Conservation (phyloP, 2,329 filamentous ascomycete genomes). For the Chrysosphaeria jannelii region DNA sequence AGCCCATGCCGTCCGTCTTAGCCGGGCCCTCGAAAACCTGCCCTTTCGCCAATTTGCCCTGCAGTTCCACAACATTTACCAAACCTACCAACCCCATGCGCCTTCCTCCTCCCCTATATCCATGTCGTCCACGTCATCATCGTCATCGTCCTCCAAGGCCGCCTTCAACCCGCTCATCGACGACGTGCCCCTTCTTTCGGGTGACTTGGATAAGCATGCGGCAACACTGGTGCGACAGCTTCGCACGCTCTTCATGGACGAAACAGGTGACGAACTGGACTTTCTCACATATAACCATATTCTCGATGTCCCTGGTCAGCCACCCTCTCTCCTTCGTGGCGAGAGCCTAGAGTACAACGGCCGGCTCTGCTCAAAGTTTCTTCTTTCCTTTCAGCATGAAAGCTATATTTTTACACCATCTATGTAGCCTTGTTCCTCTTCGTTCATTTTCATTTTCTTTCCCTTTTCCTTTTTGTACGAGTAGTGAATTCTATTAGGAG, state of each 20-base stretch:
- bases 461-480: neutral
- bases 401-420: conserved; percentile 3
- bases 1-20: conserved; percentile 15
- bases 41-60: conserved; percentile 29
- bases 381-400: conserved; percentile 17
- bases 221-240: conserved; percentile 16
- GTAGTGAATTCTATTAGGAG: neutral
- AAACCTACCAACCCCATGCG: conserved; percentile 22
- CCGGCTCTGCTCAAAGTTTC: conserved; percentile 20
- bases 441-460: neutral
- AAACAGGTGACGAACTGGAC: conserved; percentile 4
- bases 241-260: conserved; percentile 12
- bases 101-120: conserved; percentile 5
- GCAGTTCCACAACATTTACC: conserved; percentile 28
- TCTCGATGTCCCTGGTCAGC: conserved; percentile 1
- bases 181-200: conserved; percentile 11
- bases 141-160: conserved; percentile 3
- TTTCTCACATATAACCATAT: conserved; percentile 1
- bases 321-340: conserved; percentile 8
- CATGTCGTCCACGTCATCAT: neutral
- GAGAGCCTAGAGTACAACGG: conserved; percentile 20
- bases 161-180: conserved; percentile 26
- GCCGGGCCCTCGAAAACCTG: conserved; percentile 22
- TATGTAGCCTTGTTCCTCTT: too few relatives aligned
- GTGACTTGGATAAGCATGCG: conserved; percentile 16